Base-by-base conservation (phyloP, 1,284 basidiomycete genomes). In the Boletus albobrunnescens region DNA sequence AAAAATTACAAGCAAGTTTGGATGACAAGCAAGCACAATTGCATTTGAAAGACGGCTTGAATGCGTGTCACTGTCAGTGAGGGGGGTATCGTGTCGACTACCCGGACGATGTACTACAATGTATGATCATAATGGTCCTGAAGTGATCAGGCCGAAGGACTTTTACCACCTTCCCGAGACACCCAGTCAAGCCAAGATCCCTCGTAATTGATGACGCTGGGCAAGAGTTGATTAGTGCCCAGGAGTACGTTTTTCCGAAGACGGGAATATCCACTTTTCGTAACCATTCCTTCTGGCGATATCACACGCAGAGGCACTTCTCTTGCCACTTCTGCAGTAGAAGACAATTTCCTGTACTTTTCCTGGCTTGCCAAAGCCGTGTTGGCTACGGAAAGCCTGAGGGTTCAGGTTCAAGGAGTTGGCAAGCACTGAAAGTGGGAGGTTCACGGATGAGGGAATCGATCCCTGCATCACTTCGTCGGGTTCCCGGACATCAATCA, bases 181-280 rank as follows among this genome's bases (percentile, higher is more conserved):
- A 80, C 77, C 94, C 94, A 98, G 60, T 97, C 92, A 52, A 94
- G 67, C 90, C 91, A 97, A 14, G 90, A 93, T 16, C 94, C 94
- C 53, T 79, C 79, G 66, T 96, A 98, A 67, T 97, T 97, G 52
- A 84, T 66, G 33, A 90, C 68, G 50, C 90, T 93, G 31, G 16
- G 35, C 37, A 37, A 36, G 12, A 16, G 14, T 38, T 36, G 32
- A 27, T 41, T 6, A 52, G 38, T 16, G 49, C 20, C 10, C 16
- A 27, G 26, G 36, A 37, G 20, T 16, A 44, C 2, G 37, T 11
- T 27, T 10, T 37, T 39, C 23, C 43, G 13, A 39, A 36, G 16
- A 24, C 40, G 26, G 36, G 23, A 36, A 41, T 2, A 61, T 85
- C 61, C 60, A 94, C 89, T 85, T 91, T 60, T 74, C 81, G 67